phyloP scores from a whole-genome alignment of 2,329 filamentous ascomycete species.

The Fusarium secorum region DNA sequence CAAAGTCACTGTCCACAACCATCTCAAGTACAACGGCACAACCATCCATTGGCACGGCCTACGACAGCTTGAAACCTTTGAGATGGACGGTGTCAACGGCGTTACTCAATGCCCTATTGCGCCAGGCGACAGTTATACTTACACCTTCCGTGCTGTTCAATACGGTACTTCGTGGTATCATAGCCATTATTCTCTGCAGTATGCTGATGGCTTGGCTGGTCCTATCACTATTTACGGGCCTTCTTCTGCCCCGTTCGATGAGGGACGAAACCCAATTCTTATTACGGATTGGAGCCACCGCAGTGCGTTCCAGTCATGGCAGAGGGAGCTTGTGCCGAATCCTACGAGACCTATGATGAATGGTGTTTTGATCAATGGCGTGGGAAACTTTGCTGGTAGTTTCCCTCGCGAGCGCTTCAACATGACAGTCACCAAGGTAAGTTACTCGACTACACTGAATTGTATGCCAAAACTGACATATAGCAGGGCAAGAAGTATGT shows the following conservation, averaged over 20 bases:
- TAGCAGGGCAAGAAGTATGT: background rate
- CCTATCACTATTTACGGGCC: conserved; percentile 28
- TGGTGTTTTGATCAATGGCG: conserved; percentile 8
- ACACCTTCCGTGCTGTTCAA: conserved; percentile 19
- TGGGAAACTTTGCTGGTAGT: conserved; percentile 8
- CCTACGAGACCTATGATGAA: conserved; percentile 10
- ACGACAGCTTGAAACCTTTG: background rate
- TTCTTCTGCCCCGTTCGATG: background rate
- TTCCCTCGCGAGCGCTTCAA: conserved; percentile 10
- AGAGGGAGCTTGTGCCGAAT: conserved; percentile 2
- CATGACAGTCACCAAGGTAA: background rate
- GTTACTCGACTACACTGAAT: accelerated
- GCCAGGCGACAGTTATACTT: background rate
- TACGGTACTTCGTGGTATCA: conserved; percentile 33
- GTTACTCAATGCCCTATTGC: background rate
- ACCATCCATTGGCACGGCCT: background rate
- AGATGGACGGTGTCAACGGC: background rate
- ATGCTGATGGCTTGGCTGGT: conserved; percentile 30
- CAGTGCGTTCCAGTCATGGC: conserved; percentile 4
- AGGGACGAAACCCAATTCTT: conserved; percentile 6
- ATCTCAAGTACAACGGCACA: background rate
- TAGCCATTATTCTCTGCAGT: conserved; percentile 32
- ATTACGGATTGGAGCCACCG: conserved; percentile 11
- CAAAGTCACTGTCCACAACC: background rate
- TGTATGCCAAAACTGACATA: background rate